Evolutionary conservation across 768 basidiomycete genomes (phyloP).

Genomic region (Boletus eberwhitei): DNA sequence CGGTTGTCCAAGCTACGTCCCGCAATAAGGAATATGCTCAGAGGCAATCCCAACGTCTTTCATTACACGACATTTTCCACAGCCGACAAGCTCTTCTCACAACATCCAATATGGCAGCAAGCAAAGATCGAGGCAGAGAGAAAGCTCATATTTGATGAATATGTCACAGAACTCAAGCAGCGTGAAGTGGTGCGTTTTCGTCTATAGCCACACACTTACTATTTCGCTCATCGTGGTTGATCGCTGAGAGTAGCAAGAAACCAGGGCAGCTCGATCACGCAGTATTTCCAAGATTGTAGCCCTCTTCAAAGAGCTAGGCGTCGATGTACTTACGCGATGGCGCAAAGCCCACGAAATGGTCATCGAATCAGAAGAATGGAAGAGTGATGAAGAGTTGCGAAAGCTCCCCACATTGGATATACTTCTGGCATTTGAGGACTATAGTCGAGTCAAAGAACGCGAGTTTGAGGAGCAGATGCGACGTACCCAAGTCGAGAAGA

Average conservation of each 20-base stretch:
- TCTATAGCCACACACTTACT: background rate
- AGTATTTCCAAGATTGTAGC: slow-evolving; percentile 80
- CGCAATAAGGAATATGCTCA: slow-evolving; percentile 80
- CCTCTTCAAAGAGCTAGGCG: slow-evolving; percentile 82
- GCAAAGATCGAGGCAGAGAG: slow-evolving; percentile 83
- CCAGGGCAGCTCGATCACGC: slow-evolving; percentile 68
- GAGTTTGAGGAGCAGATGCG: slow-evolving; percentile 89
- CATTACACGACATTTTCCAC: slow-evolving; percentile 90
- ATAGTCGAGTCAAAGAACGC: slow-evolving; percentile 82
- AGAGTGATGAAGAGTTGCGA: slow-evolving; percentile 68
- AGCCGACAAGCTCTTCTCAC: slow-evolving; percentile 79
- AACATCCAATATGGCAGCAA: slow-evolving; percentile 90
- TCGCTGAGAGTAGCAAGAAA: slow-evolving; percentile 59
- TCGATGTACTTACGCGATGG: slow-evolving; percentile 95
- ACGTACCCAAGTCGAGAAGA: slow-evolving; percentile 76
- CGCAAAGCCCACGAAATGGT: slow-evolving; percentile 77
- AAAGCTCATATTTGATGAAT: slow-evolving; percentile 87
- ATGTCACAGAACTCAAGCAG: slow-evolving; percentile 78
- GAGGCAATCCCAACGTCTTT: slow-evolving; percentile 83
- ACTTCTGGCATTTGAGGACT: slow-evolving; percentile 90
- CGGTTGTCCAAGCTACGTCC: slow-evolving; percentile 84
- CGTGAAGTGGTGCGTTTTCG: slow-evolving; percentile 74
- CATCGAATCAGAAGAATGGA: slow-evolving; percentile 75
- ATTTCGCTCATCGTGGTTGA: slow-evolving; percentile 7
- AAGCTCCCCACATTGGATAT: slow-evolving; percentile 89